Conservation (phyloP, 352 stramenopile genomes). For the Hyaloperonospora arabidopsidis region DNA sequence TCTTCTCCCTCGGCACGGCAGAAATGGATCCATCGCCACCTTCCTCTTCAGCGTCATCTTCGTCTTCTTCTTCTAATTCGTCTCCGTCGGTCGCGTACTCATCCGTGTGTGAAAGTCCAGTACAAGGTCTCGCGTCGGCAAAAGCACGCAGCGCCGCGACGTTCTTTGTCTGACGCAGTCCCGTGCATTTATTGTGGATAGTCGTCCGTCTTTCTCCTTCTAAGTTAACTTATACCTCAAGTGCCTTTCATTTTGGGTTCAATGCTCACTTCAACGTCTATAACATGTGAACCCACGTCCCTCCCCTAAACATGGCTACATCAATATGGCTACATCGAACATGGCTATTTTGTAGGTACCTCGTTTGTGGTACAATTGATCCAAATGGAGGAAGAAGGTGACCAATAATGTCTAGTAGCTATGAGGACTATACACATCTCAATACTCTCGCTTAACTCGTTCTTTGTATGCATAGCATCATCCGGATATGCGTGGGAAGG, state of each 20-base stretch:
- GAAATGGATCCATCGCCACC: conserved; percentile 22
- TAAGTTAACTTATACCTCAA: too few relatives aligned
- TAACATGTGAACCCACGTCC: too few relatives aligned
- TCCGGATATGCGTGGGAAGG: conserved; percentile 81
- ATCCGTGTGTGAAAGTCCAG: conserved; percentile 51
- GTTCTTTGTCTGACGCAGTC: conserved; percentile 42
- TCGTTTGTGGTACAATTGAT: not conserved
- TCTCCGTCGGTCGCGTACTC: conserved; percentile 57
- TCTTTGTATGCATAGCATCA: conserved; percentile 13
- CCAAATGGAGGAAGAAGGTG: conserved; percentile 29
- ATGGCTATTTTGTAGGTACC: conserved; percentile 9
- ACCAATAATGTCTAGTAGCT: too few relatives aligned
- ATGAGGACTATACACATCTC: too few relatives aligned
- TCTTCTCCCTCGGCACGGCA: conserved; percentile 37
- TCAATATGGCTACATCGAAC: too few relatives aligned
- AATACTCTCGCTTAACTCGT: too few relatives aligned
- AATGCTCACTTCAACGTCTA: too few relatives aligned
- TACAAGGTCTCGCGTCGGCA: conserved; percentile 4
- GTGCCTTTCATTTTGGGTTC: too few relatives aligned
- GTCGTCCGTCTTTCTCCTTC: too few relatives aligned
- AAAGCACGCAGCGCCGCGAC: conserved; percentile 37
- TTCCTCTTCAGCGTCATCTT: not conserved
- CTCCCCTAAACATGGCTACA: too few relatives aligned
- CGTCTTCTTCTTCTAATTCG: conserved; percentile 31
- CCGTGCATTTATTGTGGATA: too few relatives aligned